Conservation (phyloP, 495 filamentous ascomycete genomes). For the Hyaloscypha hepaticicola region DNA sequence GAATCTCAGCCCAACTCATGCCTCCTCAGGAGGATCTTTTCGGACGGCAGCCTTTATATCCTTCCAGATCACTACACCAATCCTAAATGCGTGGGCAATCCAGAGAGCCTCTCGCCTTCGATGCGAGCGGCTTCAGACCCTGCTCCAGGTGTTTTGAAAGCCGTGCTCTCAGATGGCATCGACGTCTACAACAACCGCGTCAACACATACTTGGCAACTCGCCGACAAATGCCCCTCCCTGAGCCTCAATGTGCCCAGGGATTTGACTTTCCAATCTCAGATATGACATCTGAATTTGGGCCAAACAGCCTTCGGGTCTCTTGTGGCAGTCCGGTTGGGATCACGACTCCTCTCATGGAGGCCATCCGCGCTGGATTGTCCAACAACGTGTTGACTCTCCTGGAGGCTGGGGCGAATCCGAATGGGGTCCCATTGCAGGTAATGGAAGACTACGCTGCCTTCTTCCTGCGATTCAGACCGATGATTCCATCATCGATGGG, state of each 20-base stretch:
- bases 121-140: constrained; percentile 12
- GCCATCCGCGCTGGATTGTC: constrained; percentile 2
- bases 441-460: constrained; percentile 14
- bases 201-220: not conserved
- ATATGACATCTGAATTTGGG: constrained; percentile 12
- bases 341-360: constrained; percentile 24
- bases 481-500: not conserved
- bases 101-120: constrained; percentile 6
- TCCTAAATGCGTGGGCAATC: not conserved
- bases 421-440: constrained; percentile 18
- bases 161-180: constrained; percentile 4
- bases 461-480: constrained; percentile 23
- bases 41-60: no score
- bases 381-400: constrained; percentile 11
- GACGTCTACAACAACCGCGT: not conserved
- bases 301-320: not conserved
- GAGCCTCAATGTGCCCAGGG: not conserved
- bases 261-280: not conserved
- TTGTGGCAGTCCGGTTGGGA: constrained; percentile 7
- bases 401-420: constrained; percentile 14
- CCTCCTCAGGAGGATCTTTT: no score
- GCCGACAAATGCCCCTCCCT: no score
- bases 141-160: constrained; percentile 11
- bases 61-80: not conserved
- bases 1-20: not conserved